A percentile compares a stretch with the other conserved stretches of the same genome.
Evolutionary conservation across 2,329 filamentous ascomycete genomes (phyloP).

Genomic region (Aspergillus chevalieri): DNA sequence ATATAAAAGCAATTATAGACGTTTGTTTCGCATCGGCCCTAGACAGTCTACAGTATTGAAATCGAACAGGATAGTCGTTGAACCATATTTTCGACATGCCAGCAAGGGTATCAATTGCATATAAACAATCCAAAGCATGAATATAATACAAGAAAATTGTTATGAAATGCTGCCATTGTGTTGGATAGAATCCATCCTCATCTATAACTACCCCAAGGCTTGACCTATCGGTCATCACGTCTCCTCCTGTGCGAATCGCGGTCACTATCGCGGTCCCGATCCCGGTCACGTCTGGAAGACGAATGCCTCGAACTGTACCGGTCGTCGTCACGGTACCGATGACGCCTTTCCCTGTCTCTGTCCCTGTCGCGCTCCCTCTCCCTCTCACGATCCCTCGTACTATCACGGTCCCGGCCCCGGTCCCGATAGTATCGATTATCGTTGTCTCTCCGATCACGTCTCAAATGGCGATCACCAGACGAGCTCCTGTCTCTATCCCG

Average conservation of each 20-base stretch:
- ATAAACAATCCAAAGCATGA: too few species aligned
- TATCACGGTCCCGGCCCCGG: slow-evolving; percentile 19
- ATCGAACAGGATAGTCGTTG: too few species aligned
- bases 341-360: slow-evolving; percentile 26
- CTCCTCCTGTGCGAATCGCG: slow-evolving; percentile 25
- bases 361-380: slow-evolving; percentile 22
- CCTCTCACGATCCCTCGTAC: slow-evolving; percentile 15
- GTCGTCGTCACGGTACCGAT: slow-evolving; percentile 25
- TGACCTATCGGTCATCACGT: slow-evolving; percentile 15
- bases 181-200: too few species aligned
- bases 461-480: slow-evolving; percentile 29
- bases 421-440: slow-evolving; percentile 32
- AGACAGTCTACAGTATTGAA: too few species aligned
- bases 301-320: slow-evolving; percentile 28
- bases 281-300: slow-evolving; percentile 23
- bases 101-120: background rate
- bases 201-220: too few species aligned
- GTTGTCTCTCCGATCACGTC: slow-evolving; percentile 24
- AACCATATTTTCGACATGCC: too few species aligned
- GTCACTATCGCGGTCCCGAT: slow-evolving; percentile 23
- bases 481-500: slow-evolving; percentile 33
- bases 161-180: too few species aligned
- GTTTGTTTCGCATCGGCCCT: background rate
- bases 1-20: slow-evolving; percentile 10
- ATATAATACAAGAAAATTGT: too few species aligned